Percentiles rank a stretch among this genome's conserved stretches.
Evolutionary conservation across 805 yeast genomes (phyloP).

Genomic region (Candida maesae): DNA sequence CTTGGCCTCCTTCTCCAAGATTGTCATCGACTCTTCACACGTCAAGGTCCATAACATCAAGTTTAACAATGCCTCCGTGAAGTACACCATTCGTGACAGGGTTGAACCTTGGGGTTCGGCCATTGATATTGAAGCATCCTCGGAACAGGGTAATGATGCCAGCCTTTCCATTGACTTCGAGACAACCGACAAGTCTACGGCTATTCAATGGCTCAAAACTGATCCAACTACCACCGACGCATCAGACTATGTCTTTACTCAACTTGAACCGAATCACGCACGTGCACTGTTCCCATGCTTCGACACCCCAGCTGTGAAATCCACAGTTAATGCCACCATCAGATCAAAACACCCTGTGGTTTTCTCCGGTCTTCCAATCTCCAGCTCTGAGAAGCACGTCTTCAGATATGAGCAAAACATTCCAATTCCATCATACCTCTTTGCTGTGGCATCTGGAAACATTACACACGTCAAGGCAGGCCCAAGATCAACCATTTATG

Average conservation of each 20-base stretch:
- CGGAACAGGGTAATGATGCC: conserved; percentile 11
- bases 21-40: conserved; percentile 69
- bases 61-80: conserved; percentile 36
- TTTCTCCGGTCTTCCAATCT: conserved; percentile 58
- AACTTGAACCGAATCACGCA: conserved; percentile 89
- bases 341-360: conserved; percentile 65
- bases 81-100: conserved; percentile 37
- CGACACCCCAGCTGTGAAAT: conserved; percentile 84
- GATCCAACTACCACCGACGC: conserved; percentile 70
- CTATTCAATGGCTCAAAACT: conserved; percentile 74
- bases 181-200: conserved; percentile 76
- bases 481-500: conserved; percentile 79
- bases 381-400: conserved; percentile 14
- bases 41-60: conserved; percentile 43
- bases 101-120: conserved; percentile 59
- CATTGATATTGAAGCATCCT: conserved; percentile 29
- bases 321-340: conserved; percentile 55
- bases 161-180: conserved; percentile 46
- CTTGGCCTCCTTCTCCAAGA: conserved; percentile 27
- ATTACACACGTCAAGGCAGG: conserved; percentile 65
- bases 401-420: conserved; percentile 66
- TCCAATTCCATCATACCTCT: conserved; percentile 82
- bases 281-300: conserved; percentile 85
- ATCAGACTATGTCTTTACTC: conserved; percentile 60
- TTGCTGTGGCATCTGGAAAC: conserved; percentile 85